Evolutionary conservation across 768 basidiomycete species (phyloP), one percentile per base, ranked within the genome.

Genomic region (Mycena haematopus): DNA sequence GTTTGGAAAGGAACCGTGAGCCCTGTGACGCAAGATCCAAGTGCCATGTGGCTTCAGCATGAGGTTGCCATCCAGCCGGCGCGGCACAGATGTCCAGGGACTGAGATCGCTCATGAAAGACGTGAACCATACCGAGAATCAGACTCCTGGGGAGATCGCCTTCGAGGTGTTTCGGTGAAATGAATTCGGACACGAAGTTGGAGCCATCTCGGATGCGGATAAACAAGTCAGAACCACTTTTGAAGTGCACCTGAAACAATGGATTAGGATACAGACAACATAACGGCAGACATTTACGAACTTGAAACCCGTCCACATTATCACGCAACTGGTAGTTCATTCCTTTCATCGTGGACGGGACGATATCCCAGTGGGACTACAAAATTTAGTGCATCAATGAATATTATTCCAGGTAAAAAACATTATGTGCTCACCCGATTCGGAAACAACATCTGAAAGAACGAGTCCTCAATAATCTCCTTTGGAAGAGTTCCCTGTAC

Each of bases 401-500:
- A 25, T 14, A 31, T 33, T 5, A 17, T 8, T 17, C 4, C 27
- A 40, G 29, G 40, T 10, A 25, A 6, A 9, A 35, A 27, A 4
- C 35, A 8, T 42, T 2, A 45, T 45, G 21, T n/a, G 25, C 56
- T 2, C 19, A 63, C 62, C 21, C 33, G 52, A 11, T 44, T 42
- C 14, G 62, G 56, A 46, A 63, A 63, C 3, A 63, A 17, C 7
- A 36, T 13, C 25, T 35, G 31, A 21, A 47, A 84, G 2, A 72
- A 66, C 0, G 72, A 31, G 65, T 82, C 74, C 0, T 25, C 50
- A 1, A 69, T 44, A 33, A 83, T 78, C 0, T 63, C 59, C 11
- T 44, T 29, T 0, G 82, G 79, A 14, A 84, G 73, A 24, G 72
- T 74, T n/a, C 79, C 77, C 11, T 79, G 58, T 0, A 76, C 73